Evolutionary conservation across 2,329 filamentous ascomycete species (phyloP).

Genomic region (Aspergillus tamarii): DNA sequence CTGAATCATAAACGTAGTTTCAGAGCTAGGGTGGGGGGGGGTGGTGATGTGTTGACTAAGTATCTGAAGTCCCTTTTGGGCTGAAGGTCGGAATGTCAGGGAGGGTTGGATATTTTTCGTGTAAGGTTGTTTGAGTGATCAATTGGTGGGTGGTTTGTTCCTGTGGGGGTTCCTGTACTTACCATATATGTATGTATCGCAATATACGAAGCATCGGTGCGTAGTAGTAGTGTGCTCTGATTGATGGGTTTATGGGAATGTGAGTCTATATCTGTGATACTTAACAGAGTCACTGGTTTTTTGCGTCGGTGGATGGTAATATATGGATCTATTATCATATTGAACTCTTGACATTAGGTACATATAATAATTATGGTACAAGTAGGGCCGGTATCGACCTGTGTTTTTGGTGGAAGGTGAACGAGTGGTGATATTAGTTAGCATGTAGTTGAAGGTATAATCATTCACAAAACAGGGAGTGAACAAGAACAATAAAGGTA

Average conservation of each 20-base stretch:
- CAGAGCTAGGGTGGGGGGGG: too few species aligned
- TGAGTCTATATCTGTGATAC: not conserved
- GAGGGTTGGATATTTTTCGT: too few species aligned
- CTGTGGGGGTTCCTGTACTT: too few species aligned
- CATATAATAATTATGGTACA: not conserved
- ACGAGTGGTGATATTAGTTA: not conserved
- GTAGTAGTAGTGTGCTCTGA: too few species aligned
- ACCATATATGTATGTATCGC: too few species aligned
- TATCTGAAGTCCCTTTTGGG: not conserved
- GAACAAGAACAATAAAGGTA: not conserved
- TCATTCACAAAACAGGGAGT: not conserved
- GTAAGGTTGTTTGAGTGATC: too few species aligned
- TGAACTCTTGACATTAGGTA: not conserved
- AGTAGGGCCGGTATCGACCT: not conserved
- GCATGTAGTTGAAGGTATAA: not conserved
- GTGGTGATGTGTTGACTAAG: not conserved
- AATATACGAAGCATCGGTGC: too few species aligned
- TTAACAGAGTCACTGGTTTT: not conserved
- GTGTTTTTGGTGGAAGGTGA: not conserved
- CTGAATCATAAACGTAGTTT: not conserved
- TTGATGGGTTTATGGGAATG: not conserved
- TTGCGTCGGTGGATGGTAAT: not conserved
- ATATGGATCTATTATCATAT: not conserved
- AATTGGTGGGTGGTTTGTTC: too few species aligned
- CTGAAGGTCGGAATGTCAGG: not conserved